Conservation (phyloP, 2,329 filamentous ascomycete genomes). For the Gremmenia infestans region DNA sequence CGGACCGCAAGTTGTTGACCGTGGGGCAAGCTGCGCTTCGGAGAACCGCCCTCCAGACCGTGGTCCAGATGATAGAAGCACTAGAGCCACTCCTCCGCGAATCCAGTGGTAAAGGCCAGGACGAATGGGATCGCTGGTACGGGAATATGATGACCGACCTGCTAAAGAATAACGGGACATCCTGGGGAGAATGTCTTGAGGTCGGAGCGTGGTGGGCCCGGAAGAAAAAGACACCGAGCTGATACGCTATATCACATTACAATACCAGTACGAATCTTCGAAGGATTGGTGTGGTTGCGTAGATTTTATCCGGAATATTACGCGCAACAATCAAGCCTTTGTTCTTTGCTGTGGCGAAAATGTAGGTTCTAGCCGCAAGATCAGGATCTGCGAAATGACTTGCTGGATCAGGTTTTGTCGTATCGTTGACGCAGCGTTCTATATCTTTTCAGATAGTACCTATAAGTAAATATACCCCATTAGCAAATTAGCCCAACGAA, state of each 20-base stretch:
- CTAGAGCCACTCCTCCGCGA: slow-evolving; percentile 79
- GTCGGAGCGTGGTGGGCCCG: slow-evolving; percentile 86
- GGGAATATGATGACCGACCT: slow-evolving; percentile 82
- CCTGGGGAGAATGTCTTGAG: slow-evolving; percentile 79
- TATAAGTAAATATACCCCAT: slow-evolving; percentile 36
- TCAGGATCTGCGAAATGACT: neutral
- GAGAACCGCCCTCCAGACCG: slow-evolving; percentile 73
- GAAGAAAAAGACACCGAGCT: slow-evolving; percentile 60
- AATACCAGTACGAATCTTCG: too few relatives aligned
- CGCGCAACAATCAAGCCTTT: neutral
- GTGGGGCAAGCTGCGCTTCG: slow-evolving; percentile 68
- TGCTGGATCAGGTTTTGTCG: slow-evolving; percentile 26
- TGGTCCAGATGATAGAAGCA: slow-evolving; percentile 78
- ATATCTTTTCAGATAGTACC: slow-evolving; percentile 90
- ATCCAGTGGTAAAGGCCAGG: slow-evolving; percentile 77
- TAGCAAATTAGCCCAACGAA: slow-evolving; percentile 8
- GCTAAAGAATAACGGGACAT: slow-evolving; percentile 71
- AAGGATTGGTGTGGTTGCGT: neutral
- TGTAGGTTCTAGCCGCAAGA: neutral
- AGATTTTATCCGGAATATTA: slow-evolving; percentile 9
- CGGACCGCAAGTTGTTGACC: slow-evolving; percentile 26
- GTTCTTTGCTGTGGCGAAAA: neutral
- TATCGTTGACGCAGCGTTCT: slow-evolving; percentile 80
- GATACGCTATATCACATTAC: neutral
- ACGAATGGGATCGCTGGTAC: slow-evolving; percentile 91